Base-by-base conservation (phyloP, 2,329 filamentous ascomycete genomes). In the Mycosphaerella sp. region DNA sequence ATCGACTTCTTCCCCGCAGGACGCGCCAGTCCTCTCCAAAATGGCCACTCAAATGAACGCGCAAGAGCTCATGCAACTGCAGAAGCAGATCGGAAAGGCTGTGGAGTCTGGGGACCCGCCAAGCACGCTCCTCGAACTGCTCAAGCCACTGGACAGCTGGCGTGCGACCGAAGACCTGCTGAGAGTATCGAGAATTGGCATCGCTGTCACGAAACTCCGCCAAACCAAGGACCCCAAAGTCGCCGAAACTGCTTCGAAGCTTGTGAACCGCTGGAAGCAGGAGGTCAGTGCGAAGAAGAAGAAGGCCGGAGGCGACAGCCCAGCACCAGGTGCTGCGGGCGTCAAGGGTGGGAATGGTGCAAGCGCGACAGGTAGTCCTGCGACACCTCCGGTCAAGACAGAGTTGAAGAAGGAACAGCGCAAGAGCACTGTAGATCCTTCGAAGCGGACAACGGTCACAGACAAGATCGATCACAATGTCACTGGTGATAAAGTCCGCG, bases 161-260 rank as follows among this genome's bases (percentile, higher is more conserved):
- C 79, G 81, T 41, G 87, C 90, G 8, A 93, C 87, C 2, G 93
- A 98, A 72, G 89, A 96, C 61, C 80, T 95, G 62, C 76, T 98
- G 59, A 84, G 91, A 65, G 86, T 86, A 37, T 97, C 91, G n/a
- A 87, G 86, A 62, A 91, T 95, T 45, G 93, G 93, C 62, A 85
- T 95, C 59, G 82, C 86, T 44, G 87, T 97, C 57, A 91, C 90
- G 69, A 91, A 89, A 68, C 80, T 86, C 54, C 89, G 94, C 69
- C 70, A 82, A 51, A 86, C 94, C 75, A 89, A 87, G 69, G 82
- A 90, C 39, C 73, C 77, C 2, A 74, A 77, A 42, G 85, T 97
- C 61, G 83, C 85, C 41, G 80, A 81, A 45, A 76, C 87, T 39
- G 89, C 93, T 3, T 78, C 80, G 53, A 87, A 90, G 64, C 86